phyloP scores from a whole-genome alignment of 148 eudicot genomes.

The Polygonum maritimum region DNA sequence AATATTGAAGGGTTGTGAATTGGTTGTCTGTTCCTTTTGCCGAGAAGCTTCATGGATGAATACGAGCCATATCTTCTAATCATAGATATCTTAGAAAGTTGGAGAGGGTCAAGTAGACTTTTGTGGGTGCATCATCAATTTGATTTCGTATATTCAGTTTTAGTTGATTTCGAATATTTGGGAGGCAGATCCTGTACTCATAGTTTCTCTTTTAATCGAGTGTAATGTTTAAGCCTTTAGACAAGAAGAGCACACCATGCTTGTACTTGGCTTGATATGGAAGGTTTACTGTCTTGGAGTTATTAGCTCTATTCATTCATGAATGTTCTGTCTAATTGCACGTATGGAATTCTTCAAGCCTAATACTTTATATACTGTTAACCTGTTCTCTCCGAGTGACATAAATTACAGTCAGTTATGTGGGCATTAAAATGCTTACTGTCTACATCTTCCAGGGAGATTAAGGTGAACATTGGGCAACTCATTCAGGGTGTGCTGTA shows the following conservation, averaged over 20 bases:
- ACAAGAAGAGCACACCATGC: background rate
- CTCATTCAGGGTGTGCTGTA: too few relatives aligned
- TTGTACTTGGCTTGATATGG: background rate
- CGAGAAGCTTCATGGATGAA: background rate
- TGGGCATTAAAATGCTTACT: constrained; percentile 57
- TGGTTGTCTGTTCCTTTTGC: background rate
- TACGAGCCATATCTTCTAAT: background rate
- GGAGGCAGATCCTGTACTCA: background rate
- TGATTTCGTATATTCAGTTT: background rate
- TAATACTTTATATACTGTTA: background rate
- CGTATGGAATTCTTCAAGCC: background rate
- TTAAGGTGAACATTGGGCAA: too few relatives aligned
- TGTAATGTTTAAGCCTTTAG: background rate
- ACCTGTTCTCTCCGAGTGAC: background rate
- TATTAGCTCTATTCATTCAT: background rate
- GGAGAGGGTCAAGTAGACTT: background rate
- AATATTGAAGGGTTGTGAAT: background rate
- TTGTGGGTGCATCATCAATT: background rate
- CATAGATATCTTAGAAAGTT: background rate
- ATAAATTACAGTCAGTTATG: background rate
- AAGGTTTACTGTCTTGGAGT: background rate
- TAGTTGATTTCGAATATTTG: background rate
- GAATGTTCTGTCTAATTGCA: background rate
- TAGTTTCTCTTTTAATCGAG: background rate
- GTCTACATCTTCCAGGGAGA: constrained; percentile 60